These are phyloP conservation scores for Raffaelea arxii DNA, from an alignment of 2,329 filamentous ascomycete species.

Conservation along the genomic window DNA sequence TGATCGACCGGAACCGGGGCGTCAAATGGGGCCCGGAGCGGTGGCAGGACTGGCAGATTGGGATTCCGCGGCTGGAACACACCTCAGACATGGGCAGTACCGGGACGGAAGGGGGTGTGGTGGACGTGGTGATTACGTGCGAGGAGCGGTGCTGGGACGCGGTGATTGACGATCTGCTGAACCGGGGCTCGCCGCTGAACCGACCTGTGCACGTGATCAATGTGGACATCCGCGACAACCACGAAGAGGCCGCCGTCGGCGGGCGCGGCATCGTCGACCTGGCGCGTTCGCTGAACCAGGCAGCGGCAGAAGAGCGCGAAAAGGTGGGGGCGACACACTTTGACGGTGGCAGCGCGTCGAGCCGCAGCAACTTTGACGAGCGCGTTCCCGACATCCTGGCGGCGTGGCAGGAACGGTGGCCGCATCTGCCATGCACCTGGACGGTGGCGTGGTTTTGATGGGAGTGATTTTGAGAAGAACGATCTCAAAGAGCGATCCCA, in stretches of 20 bases:
- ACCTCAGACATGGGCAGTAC: slow-evolving; percentile 64
- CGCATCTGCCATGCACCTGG: slow-evolving; percentile 83
- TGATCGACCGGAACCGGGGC: slow-evolving; percentile 83
- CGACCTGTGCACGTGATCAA: slow-evolving; percentile 96
- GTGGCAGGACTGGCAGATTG: slow-evolving; percentile 95
- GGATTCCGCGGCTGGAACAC: slow-evolving; percentile 71
- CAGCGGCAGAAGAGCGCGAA: slow-evolving; percentile 67
- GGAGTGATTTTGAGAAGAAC: not conserved
- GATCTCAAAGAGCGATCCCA: not conserved
- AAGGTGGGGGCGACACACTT: slow-evolving; percentile 54
- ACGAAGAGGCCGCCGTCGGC: slow-evolving; percentile 87
- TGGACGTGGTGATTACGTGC: slow-evolving; percentile 93
- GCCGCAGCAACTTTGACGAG: slow-evolving; percentile 77
- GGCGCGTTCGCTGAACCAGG: slow-evolving; percentile 73
- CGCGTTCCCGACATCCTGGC: slow-evolving; percentile 84
- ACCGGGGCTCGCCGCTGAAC: slow-evolving; percentile 77
- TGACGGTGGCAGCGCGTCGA: slow-evolving; percentile 56
- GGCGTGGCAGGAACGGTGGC: slow-evolving; percentile 92
- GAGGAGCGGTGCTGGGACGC: slow-evolving; percentile 98
- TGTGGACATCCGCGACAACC: slow-evolving; percentile 96
- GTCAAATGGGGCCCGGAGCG: slow-evolving; percentile 95
- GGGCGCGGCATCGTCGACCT: slow-evolving; percentile 88
- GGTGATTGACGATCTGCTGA: slow-evolving; percentile 86
- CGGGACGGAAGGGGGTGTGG: slow-evolving; percentile 80
- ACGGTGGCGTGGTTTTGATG: slow-evolving; percentile 84